Conservation (phyloP, 768 basidiomycete species). For the Leccinum truebloodii region DNA sequence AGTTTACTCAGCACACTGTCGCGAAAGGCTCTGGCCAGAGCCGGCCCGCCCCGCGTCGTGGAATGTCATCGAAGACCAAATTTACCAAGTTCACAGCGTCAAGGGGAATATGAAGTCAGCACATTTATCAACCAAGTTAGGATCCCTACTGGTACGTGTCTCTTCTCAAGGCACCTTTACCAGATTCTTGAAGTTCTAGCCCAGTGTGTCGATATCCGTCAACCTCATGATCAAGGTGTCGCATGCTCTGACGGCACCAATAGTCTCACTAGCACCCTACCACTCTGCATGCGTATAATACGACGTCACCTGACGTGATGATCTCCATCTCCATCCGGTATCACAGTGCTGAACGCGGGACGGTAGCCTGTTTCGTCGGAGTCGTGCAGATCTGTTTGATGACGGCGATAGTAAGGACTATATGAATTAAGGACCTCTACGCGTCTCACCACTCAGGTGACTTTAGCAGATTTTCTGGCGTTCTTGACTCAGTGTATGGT, state of each 20-base stretch:
- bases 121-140: not conserved
- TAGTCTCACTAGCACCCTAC: not conserved
- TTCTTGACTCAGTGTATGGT: not conserved
- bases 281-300: no score
- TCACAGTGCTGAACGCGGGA: not conserved
- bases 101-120: not conserved
- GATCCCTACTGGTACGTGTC: no score
- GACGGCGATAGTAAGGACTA: not conserved
- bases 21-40: not conserved
- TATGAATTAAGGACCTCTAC: not conserved
- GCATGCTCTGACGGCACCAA: not conserved
- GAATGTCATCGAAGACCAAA: not conserved
- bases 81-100: not conserved
- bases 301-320: no score
- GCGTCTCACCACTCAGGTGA: not conserved
- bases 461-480: not conserved
- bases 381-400: not conserved
- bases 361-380: not conserved
- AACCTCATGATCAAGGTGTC: no score
- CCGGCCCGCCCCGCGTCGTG: not conserved
- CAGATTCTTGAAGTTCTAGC: no score
- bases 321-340: no score
- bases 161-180: no score
- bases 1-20: not conserved
- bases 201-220: no score